Conservation (phyloP, 192 early-diverging fungal species). For the Martensiomyces pterosporus region DNA sequence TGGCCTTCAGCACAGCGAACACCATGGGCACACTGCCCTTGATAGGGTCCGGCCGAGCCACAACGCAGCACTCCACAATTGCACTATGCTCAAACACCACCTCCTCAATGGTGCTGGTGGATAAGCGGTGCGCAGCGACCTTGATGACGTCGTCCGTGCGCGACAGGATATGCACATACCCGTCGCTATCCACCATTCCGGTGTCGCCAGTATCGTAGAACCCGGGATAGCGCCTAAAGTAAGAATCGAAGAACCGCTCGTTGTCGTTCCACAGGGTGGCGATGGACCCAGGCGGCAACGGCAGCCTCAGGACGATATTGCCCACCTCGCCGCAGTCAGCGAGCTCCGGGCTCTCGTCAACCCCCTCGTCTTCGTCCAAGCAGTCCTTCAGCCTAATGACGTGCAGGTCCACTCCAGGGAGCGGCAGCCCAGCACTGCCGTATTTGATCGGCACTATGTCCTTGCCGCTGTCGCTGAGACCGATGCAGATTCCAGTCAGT, state of each 20-base stretch:
- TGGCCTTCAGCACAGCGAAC: conserved; percentile 49
- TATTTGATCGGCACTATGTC: conserved; percentile 46
- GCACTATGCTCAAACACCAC: conserved; percentile 61
- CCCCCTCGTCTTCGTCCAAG: conserved; percentile 33
- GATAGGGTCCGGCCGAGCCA: conserved; percentile 54
- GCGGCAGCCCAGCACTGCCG: conserved; percentile 74
- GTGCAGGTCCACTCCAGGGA: conserved; percentile 72
- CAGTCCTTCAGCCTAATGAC: conserved; percentile 57
- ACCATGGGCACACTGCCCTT: conserved; percentile 64
- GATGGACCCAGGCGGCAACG: conserved; percentile 76
- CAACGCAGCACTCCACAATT: conserved; percentile 68
- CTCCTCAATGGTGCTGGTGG: conserved; percentile 74
- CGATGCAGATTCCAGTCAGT: conserved; percentile 68
- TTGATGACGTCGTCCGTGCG: conserved; percentile 81
- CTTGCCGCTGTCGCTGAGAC: conserved; percentile 39
- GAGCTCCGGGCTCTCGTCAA: conserved; percentile 35
- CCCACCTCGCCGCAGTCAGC: conserved; percentile 63
- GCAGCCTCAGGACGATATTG: conserved; percentile 72
- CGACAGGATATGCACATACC: conserved; percentile 66
- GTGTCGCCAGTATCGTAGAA: conserved; percentile 82
- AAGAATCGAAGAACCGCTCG: conserved; percentile 62
- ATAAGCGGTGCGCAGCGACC: conserved; percentile 80
- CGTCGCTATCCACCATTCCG: conserved; percentile 72
- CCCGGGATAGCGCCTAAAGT: conserved; percentile 74
- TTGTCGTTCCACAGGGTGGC: conserved; percentile 77